Conservation (phyloP, 2,329 filamentous ascomycete genomes). For the Pezicula radicicola region DNA sequence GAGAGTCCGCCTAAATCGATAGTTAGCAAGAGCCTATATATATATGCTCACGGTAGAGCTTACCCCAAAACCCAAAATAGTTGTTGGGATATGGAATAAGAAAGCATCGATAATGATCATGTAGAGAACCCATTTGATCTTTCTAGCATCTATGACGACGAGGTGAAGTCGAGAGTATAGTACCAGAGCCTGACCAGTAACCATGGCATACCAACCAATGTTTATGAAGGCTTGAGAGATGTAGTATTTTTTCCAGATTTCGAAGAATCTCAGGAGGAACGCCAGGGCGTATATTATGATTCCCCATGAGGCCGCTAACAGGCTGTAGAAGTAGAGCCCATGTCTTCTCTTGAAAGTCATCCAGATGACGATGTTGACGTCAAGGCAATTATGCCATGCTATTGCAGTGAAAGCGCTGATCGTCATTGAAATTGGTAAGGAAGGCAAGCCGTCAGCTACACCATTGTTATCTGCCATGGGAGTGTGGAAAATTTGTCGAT, state of each 20-base stretch:
- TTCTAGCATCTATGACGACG: constrained; percentile 34
- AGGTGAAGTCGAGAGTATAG: constrained; percentile 48
- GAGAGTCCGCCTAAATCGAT: constrained; percentile 27
- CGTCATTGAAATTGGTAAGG: constrained; percentile 14
- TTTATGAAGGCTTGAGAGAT: constrained; percentile 39
- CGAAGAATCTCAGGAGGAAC: constrained; percentile 42
- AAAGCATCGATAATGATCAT: constrained; percentile 45
- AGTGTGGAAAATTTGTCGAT: too few relatives aligned
- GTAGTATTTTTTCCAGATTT: constrained; percentile 22
- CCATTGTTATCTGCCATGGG: too few relatives aligned
- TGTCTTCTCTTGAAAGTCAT: constrained; percentile 42
- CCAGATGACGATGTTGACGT: constrained; percentile 44
- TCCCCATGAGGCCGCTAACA: constrained; percentile 41
- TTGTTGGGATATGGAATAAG: constrained; percentile 40
- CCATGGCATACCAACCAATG: constrained; percentile 39
- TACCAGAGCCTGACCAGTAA: constrained; percentile 41
- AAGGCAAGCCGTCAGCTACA: not conserved
- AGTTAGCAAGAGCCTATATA: constrained; percentile 22
- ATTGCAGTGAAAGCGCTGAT: constrained; percentile 44
- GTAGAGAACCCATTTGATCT: constrained; percentile 36
- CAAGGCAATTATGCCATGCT: constrained; percentile 46
- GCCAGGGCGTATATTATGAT: constrained; percentile 42
- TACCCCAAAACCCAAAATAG: constrained; percentile 39
- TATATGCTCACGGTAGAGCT: not conserved
- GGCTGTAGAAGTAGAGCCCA: constrained; percentile 48